These are phyloP conservation scores for Neopestalotiopsis clavispora DNA, from an alignment of 2,329 filamentous ascomycete genomes.

Conservation along the genomic window DNA sequence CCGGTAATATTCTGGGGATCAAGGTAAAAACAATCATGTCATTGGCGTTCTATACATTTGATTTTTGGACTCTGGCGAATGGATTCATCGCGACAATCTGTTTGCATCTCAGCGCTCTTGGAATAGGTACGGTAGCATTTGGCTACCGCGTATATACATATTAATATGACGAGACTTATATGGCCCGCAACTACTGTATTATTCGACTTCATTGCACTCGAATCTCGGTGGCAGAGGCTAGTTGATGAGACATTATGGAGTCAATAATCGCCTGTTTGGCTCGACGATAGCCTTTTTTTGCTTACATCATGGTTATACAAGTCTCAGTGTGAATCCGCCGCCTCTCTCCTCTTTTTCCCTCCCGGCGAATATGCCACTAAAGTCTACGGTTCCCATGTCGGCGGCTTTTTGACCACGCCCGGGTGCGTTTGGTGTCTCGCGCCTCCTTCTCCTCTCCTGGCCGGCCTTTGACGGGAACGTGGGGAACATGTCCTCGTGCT, in stretches of 20 bases:
- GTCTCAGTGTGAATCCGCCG: constrained; percentile 68
- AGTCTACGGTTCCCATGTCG: constrained; percentile 62
- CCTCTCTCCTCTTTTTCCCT: constrained; percentile 68
- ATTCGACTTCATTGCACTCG: background rate
- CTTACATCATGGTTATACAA: constrained; percentile 47
- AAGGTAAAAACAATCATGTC: constrained; percentile 5
- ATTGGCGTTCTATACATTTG: constrained; percentile 14
- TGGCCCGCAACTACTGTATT: background rate
- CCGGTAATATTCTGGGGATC: background rate
- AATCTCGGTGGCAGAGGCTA: background rate
- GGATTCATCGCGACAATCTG: background rate
- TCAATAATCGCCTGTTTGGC: background rate
- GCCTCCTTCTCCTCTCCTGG: constrained; percentile 77
- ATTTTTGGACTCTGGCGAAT: background rate
- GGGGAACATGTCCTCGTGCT: constrained; percentile 90
- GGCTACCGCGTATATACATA: constrained; percentile 14
- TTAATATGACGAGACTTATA: constrained; percentile 12
- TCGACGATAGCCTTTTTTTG: background rate
- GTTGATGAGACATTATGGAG: too few relatives aligned
- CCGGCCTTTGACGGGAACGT: constrained; percentile 96
- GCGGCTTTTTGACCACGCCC: constrained; percentile 72
- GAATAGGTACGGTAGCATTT: constrained; percentile 1
- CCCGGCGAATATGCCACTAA: constrained; percentile 73
- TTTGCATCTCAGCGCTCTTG: constrained; percentile 6
- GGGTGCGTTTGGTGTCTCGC: constrained; percentile 83